Base-by-base conservation (phyloP, 768 basidiomycete genomes). In the Leccinum sublutescens region DNA sequence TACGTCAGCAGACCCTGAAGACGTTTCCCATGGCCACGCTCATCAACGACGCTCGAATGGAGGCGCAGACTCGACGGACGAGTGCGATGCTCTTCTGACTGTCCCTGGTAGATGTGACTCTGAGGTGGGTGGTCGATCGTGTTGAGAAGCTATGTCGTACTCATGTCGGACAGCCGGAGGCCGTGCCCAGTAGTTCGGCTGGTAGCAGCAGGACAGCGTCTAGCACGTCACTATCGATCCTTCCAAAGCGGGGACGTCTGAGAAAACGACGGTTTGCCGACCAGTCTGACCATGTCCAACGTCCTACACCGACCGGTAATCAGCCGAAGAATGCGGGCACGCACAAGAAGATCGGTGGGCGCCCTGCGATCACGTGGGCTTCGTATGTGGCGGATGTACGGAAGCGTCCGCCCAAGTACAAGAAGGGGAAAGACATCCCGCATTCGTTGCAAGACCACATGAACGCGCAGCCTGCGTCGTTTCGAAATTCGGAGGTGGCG, bases 361-460 rank as follows among this genome's bases (percentile, higher is more conserved):
- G 68, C 45, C 64, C 54, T 1, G 12, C 68, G 29, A 14, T 69
- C 8, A 68, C 71, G 2, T 73, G 71, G 69, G 56, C 48, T 7
- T 69, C 71, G 1, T 43, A 56, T 6, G 56, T 66, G 6, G 59
- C 61, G 3, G 60, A 60, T n/a, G 56, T 63, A n/a, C 62, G 68
- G 12, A 47, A 52, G 9, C 57, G 62, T 8, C 49, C 57, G 2
- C 68, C 72, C 5, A 68, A 68, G 19, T 69, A 70, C 48, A 66
- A 62, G 50, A 65, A 74, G 15, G 69, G 83, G 2, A 77, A 71
- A 57, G 79, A 89, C 59, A 76, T 91, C n/a, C 85, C 85, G 1
- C 84, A 85, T 62, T 62, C 76, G 3, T 67, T 91, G 5, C 86
- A 89, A 57, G 89, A 91, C 68, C 75, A 81, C 55, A 80, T 91